Conservation (phyloP, 2,329 filamentous ascomycete species). For the Alternaria brassicicola region DNA sequence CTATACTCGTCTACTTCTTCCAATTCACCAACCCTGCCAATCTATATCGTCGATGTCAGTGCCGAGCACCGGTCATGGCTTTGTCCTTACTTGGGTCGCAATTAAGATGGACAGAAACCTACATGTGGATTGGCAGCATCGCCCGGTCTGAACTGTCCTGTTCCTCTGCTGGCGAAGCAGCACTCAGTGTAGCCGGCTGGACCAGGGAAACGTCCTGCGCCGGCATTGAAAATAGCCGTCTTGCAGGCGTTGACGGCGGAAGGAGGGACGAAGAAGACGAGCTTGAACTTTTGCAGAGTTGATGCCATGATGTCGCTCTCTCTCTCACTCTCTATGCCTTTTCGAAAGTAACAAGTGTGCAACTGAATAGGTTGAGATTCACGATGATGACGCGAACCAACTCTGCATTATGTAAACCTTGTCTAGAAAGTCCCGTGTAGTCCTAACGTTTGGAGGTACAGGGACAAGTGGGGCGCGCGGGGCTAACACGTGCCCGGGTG, state of each 20-base stretch:
- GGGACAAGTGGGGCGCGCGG: constrained; percentile 13
- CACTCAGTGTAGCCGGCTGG: constrained; percentile 52
- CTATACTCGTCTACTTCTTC: constrained; percentile 66
- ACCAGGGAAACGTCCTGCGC: constrained; percentile 53
- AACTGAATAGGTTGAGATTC: not conserved
- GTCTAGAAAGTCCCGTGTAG: not conserved
- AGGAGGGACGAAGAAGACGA: constrained; percentile 54
- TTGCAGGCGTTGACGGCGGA: constrained; percentile 49
- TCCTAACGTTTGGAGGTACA: not conserved
- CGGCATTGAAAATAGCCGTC: constrained; percentile 54
- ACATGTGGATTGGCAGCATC: constrained; percentile 64
- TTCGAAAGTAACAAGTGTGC: not conserved
- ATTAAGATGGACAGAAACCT: not conserved
- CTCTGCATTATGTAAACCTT: not conserved
- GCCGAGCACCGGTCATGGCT: not conserved
- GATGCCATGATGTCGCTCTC: constrained; percentile 3
- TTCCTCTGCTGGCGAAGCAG: constrained; percentile 57
- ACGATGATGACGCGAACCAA: not conserved
- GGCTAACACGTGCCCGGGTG: constrained; percentile 28
- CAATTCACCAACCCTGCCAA: constrained; percentile 63
- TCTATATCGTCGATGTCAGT: constrained; percentile 33
- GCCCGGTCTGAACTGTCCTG: constrained; percentile 70
- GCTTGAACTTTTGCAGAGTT: constrained; percentile 45
- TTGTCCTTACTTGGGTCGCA: not conserved
- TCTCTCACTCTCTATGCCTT: not conserved